Base-by-base conservation (phyloP, 2,329 filamentous ascomycete species). In the Monilinia fructigena region DNA sequence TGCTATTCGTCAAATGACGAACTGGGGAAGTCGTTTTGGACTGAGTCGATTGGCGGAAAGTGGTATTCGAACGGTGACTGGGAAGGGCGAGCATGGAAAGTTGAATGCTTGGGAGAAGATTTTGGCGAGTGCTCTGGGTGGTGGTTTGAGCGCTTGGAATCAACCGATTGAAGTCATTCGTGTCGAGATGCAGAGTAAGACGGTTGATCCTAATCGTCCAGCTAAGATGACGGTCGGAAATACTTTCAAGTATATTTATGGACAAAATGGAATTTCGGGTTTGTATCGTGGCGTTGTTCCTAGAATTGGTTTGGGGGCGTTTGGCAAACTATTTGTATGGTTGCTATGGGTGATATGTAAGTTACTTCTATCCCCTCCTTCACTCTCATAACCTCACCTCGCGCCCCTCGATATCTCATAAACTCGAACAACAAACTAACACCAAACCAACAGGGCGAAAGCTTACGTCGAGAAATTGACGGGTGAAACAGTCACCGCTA, bases 261-360 rank as follows among this genome's bases (percentile, higher is more conserved):
- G 85, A 73, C 86, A 86, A 77, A 97, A 96, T 80, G 95, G 95
- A 69, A 58, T 98, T 76, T 90, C 88, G 83, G 95, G 95, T 76
- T 84, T 99, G 72, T 99, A 99, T 85, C 92, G 95, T 77, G 95
- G 95, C 77, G 94, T 99, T 71, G 85, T 92, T 73, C 95, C 95
- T 75, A 89, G 95, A 79, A 93, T 99, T 78, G 93, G 93, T 74
- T 88, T 99, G 71, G 90, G 95, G 90, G 95, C 77, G 87, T 99
- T 82, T 99, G 95, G 95, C 95, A 99, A 86, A 99, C 95, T 70
- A 90, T 99, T 77, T 99, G 95, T 86, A 99, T 99, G 95, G 95
- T 99, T 81, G 95, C 94, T 76, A 85, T 98, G 80, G 95, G 95
- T 81, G 95, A 98, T 82, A 93, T 96, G 93, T 96, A 82, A 84